Base-by-base conservation (phyloP, 768 basidiomycete genomes). In the Termitomyces bulborhizus region DNA sequence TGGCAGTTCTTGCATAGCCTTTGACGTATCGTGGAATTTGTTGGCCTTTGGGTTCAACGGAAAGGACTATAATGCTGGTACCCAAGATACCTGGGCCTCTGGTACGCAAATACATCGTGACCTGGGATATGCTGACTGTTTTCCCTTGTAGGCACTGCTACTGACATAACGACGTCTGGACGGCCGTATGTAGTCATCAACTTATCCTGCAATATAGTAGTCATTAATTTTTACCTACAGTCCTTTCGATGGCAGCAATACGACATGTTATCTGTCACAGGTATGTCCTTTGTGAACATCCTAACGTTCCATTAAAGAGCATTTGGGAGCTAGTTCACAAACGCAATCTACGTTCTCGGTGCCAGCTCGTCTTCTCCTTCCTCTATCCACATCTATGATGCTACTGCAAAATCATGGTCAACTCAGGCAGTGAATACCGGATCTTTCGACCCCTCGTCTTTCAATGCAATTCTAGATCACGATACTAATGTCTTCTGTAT, bases 401-500 rank as follows among this genome's bases (percentile, higher is more conserved):
- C 86, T 6, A 66, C 73, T 6, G 78, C 75, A 24, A 82, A 83
- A 57, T 77, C 86, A 0, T 96, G 94, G 94, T 81, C 88, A 3
- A 87, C 79, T 2, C 94, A 98, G 65, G 60, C 74, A 2, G 78
- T 79, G 15, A 78, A 72, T 5, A 62, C 77, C 36, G 69, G 68
- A 51, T 29, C 42, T n/a, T 85, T 88, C 61, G 84, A 93, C 66
- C 78, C 83, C 4, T 68, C 76, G 2, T 79, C 81, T 18, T 86
- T 85, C 63, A 77, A 74, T 27, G 81, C 88, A 27, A 84, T 96
- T 57, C 79, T 98, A 34, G 94, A 98, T 71, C 94, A 96, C 60
- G 94, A 98, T 68, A 98, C 94, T 48, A 94, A 96, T 58, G 83
- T 87, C 57, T 87, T 97, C 72, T 94, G 87, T 88, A 68, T 60